These are phyloP conservation scores for Cnidoscolus chayamansa DNA, from an alignment of 441 rosid species.

Conservation along the genomic window DNA sequence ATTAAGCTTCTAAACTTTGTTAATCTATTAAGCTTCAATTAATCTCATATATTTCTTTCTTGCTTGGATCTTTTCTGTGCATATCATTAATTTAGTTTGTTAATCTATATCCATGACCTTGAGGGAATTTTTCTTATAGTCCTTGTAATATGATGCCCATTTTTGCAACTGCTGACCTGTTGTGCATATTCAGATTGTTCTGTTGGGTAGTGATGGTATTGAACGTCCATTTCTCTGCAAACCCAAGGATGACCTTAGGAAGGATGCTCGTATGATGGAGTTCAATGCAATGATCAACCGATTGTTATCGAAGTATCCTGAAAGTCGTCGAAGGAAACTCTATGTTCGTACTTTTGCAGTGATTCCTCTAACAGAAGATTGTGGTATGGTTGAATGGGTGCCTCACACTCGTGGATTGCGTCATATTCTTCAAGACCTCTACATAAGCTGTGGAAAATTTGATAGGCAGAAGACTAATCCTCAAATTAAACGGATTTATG, in stretches of 20 bases:
- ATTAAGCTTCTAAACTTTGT: not conserved
- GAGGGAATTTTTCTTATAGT: constrained; percentile 2
- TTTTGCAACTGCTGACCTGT: constrained; percentile 15
- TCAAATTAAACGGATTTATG: constrained; percentile 83
- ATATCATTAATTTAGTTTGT: not conserved
- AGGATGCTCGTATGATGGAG: constrained; percentile 99
- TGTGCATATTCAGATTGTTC: constrained; percentile 53
- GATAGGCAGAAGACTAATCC: constrained; percentile 96
- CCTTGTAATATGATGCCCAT: not conserved
- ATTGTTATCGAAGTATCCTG: constrained; percentile 89
- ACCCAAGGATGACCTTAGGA: constrained; percentile 98
- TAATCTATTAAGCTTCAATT: not conserved
- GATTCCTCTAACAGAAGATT: constrained; percentile 96
- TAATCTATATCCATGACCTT: not conserved
- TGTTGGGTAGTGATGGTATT: constrained; percentile 92
- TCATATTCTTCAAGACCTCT: constrained; percentile 91
- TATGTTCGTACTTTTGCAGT: constrained; percentile 97
- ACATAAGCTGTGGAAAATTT: constrained; percentile 75
- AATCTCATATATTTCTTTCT: constrained; percentile 1
- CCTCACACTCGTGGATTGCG: constrained; percentile 96
- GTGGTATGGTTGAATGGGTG: constrained; percentile 99
- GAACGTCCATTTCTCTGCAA: constrained; percentile 98
- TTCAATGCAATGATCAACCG: constrained; percentile 98
- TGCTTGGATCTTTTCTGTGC: not conserved
- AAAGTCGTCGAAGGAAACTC: constrained; percentile 92